phyloP scores from a whole-genome alignment of 78 protist species.

The Anaeramoeba flamelloides region DNA sequence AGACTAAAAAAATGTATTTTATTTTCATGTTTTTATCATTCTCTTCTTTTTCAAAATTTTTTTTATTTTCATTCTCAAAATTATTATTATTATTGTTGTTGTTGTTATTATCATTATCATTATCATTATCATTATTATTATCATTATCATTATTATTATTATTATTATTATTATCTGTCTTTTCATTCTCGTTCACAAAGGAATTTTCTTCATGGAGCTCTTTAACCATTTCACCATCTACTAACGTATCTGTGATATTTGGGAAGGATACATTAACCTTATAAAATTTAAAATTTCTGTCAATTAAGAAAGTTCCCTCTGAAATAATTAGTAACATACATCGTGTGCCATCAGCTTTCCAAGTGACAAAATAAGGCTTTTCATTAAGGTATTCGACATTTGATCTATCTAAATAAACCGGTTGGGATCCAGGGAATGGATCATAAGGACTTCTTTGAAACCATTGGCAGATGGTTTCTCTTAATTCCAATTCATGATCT shows the following conservation, averaged over 20 bases:
- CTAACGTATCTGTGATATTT: not conserved
- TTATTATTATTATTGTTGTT: not conserved
- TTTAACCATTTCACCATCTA: slow-evolving; percentile 1
- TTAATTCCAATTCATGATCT: not conserved
- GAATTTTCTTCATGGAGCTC: not conserved
- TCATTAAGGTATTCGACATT: not conserved
- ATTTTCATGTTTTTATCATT: not conserved
- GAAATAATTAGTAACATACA: not conserved
- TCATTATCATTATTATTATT: not conserved
- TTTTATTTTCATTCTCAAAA: not conserved
- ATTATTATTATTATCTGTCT: not conserved
- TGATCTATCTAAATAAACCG: not conserved
- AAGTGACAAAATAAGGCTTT: not conserved
- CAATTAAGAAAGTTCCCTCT: not conserved
- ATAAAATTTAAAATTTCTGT: not conserved
- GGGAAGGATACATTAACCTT: not conserved
- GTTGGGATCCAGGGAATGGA: not conserved
- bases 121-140: not conserved
- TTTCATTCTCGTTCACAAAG: not conserved
- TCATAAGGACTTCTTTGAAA: not conserved
- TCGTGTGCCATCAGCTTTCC: not conserved
- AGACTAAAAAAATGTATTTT: not conserved
- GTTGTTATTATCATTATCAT: not conserved
- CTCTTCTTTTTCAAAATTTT: not conserved
- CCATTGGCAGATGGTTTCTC: not conserved